These are phyloP conservation scores for Phytophthora megakarya DNA, from an alignment of 352 stramenopile genomes.

Conservation along the genomic window DNA sequence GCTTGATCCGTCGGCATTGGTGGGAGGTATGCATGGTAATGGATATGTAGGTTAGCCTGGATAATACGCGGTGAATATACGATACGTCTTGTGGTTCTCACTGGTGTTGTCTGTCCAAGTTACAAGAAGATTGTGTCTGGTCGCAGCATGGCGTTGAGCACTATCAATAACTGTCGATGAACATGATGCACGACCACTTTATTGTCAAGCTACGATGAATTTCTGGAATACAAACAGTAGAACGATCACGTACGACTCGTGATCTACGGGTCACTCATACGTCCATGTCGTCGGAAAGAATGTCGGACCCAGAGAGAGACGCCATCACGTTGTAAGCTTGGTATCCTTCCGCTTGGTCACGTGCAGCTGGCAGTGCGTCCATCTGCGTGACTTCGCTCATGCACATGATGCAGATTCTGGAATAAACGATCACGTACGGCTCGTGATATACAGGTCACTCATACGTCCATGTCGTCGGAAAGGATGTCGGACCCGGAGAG, in stretches of 20 bases:
- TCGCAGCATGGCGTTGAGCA: background rate
- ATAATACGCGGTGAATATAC: background rate
- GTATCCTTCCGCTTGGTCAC: slow-evolving; percentile 37
- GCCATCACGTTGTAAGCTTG: slow-evolving; percentile 42
- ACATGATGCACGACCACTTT: background rate
- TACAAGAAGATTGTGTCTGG: too few relatives aligned
- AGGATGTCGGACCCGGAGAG: slow-evolving; percentile 37
- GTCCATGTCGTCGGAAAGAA: slow-evolving; percentile 32
- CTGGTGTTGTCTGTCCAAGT: background rate
- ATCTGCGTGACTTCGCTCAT: slow-evolving; percentile 42
- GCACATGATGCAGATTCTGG: slow-evolving; percentile 46
- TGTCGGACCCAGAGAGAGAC: slow-evolving; percentile 38
- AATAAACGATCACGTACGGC: too few relatives aligned
- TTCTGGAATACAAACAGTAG: background rate
- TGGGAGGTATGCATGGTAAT: background rate
- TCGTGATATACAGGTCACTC: too few relatives aligned
- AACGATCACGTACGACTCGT: too few relatives aligned
- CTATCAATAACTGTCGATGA: background rate
- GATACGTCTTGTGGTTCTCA: background rate
- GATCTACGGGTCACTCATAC: slow-evolving; percentile 2
- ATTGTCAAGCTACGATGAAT: background rate
- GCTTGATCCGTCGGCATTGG: slow-evolving; percentile 4
- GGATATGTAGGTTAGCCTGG: background rate
- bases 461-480: slow-evolving; percentile 29
- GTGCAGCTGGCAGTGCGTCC: slow-evolving; percentile 31